A percentile compares a stretch with the other conserved stretches of the same genome.
phyloP scores from a whole-genome alignment of 2,329 filamentous ascomycete species.

The Epichloe baconii region DNA sequence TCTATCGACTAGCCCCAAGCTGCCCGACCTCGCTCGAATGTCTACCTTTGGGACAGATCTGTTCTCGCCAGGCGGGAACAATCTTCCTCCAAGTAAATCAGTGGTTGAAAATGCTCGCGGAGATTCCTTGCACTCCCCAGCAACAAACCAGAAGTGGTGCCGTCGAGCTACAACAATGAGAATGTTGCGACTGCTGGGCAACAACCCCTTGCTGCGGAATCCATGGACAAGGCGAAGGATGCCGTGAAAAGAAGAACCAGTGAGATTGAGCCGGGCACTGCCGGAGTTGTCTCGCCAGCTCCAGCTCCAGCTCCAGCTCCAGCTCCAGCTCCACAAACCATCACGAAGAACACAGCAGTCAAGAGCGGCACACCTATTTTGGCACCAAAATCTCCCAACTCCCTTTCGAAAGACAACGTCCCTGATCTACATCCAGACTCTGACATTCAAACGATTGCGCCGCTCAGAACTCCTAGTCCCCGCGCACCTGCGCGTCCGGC shows the following conservation, averaged over 20 bases:
- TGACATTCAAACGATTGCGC: conserved; percentile 13
- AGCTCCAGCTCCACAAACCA: not conserved
- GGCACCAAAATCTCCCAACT: not conserved
- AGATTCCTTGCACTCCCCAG: not conserved
- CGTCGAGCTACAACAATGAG: not conserved
- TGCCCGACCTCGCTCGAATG: conserved; percentile 45
- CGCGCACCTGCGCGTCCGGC: conserved; percentile 1
- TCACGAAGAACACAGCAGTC: not conserved
- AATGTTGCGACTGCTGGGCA: not conserved
- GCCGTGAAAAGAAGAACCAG: not conserved
- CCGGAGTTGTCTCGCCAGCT: not conserved
- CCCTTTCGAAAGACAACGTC: not conserved
- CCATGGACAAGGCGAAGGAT: not conserved
- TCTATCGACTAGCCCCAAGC: conserved; percentile 40
- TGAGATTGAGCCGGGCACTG: not conserved
- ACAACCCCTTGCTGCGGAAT: not conserved
- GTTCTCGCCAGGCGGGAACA: conserved; percentile 24
- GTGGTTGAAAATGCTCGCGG: not conserved
- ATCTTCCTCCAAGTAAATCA: not conserved
- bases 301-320: not conserved
- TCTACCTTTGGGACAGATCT: conserved; percentile 48
- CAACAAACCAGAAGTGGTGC: not conserved
- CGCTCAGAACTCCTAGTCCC: conserved; percentile 22
- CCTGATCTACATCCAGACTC: conserved; percentile 6
- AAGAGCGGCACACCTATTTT: not conserved